A percentile compares a stretch with the other conserved stretches of the same genome.
phyloP scores from a whole-genome alignment of 306 rosid species.

The Parietaria judaica region DNA sequence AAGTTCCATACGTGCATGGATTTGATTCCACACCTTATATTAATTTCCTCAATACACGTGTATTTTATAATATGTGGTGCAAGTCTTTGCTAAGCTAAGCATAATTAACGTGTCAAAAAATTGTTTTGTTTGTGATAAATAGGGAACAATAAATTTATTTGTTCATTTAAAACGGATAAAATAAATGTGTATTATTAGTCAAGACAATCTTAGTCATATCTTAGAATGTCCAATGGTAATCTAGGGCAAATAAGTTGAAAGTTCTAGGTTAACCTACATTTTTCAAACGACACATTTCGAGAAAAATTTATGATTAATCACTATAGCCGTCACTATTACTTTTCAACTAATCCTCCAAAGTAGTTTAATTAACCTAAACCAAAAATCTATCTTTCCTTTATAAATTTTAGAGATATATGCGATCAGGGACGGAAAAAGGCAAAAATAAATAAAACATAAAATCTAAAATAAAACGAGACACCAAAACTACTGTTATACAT shows the following conservation, averaged over 20 bases:
- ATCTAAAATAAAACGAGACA: too few relatives aligned
- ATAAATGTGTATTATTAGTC: background rate
- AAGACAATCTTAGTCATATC: background rate
- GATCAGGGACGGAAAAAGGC: too few relatives aligned
- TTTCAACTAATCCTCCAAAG: background rate
- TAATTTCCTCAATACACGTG: background rate
- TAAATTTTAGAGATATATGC: too few relatives aligned
- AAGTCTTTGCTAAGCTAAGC: background rate
- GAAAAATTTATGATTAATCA: too few relatives aligned
- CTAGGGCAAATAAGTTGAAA: background rate
- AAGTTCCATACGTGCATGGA: background rate
- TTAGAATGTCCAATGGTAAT: background rate
- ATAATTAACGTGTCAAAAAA: background rate
- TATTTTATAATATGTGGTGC: background rate
- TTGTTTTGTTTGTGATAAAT: background rate
- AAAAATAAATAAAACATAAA: too few relatives aligned
- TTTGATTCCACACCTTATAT: background rate
- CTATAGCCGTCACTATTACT: slow-evolving; percentile 2
- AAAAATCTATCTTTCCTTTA: background rate
- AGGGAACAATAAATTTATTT: background rate
- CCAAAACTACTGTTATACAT: too few relatives aligned
- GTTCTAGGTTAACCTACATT: too few relatives aligned
- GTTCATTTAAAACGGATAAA: background rate
- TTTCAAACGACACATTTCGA: too few relatives aligned
- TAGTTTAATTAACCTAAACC: background rate